These are phyloP conservation scores for Solanum megistacrolobum DNA, from an alignment of 257 asterid genomes.

Conservation along the genomic window DNA sequence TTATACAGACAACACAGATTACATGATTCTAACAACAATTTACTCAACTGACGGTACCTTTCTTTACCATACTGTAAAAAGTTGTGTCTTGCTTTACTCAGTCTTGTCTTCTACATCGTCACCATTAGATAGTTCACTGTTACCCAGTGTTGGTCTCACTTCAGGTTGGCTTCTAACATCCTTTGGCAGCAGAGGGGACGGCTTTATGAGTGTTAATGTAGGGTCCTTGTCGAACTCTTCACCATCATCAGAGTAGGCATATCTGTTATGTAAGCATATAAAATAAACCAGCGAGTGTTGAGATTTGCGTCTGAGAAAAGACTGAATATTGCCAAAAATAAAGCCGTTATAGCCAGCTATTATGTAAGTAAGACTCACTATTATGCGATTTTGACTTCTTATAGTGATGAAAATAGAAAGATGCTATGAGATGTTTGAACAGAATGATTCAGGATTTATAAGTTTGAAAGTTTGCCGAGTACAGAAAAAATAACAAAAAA, in stretches of 20 bases:
- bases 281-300: background rate
- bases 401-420: background rate
- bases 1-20: background rate
- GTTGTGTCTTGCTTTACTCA: slow-evolving; percentile 24
- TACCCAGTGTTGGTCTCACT: slow-evolving; percentile 24
- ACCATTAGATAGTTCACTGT: slow-evolving; percentile 19
- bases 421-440: background rate
- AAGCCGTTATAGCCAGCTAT: background rate
- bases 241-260: slow-evolving; percentile 77
- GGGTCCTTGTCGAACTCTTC: slow-evolving; percentile 80
- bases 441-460: background rate
- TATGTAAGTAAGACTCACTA: background rate
- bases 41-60: background rate
- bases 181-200: slow-evolving; percentile 46
- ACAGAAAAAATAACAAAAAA: background rate
- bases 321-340: background rate
- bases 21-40: background rate
- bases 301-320: background rate
- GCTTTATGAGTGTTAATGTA: slow-evolving; percentile 67
- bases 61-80: background rate
- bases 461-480: background rate
- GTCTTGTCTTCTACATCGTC: slow-evolving; percentile 67
- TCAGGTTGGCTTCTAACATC: slow-evolving; percentile 43
- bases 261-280: slow-evolving; percentile 26
- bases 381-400: background rate